Evolutionary conservation across 139 green algal genomes (phyloP), one percentile per base, ranked within the genome.

Genomic region (Closterium sp.): DNA sequence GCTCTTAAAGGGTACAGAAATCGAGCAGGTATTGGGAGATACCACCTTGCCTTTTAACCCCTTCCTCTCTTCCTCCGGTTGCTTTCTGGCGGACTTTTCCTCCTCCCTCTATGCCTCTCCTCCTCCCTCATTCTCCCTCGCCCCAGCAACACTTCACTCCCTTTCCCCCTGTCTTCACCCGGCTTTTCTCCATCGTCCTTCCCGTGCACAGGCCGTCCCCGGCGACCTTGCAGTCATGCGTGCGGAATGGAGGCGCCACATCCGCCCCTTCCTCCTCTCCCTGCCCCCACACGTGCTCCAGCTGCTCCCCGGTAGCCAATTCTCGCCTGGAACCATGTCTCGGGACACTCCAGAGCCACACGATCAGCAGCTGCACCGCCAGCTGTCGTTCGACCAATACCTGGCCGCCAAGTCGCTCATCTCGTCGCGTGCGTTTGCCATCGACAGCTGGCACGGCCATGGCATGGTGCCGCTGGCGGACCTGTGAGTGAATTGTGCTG

Each of bases 351-450:
- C n/a, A n/a, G n/a, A n/a, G 9, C 3, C 38, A 66, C 38, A 66
- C 38, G 38, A 66, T 66, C 55, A 28, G 12, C 55, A 76, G 55
- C 55, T 76, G 55, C 55, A 16, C 23, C 7, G 25, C 25, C 55
- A 76, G 55, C 55, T 76, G 55, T 76, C 55, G 25, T 76, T 16
- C 16, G 55, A 76, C 0, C 16, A 16, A 16, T 76, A 76, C 55
- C 89, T 91, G 83, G 83, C 12, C 3, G 89, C 84, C 89, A 91
- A 91, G 89, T 64, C 89, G 32, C 83, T 91, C 16, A 33, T 91
- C 28, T 43, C 66, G 19, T 91, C 89, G 34, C 89, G 89, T 16
- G 66, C 89, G 8, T 91, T 91, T 2, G 8, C n/a, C 5, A 84
- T 90, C 38, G 87, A 90, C 36, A 30, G 38, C 87, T 33, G 30